Evolutionary conservation across 1,284 basidiomycete genomes (phyloP).

Genomic region (Schizophyllum commune): DNA sequence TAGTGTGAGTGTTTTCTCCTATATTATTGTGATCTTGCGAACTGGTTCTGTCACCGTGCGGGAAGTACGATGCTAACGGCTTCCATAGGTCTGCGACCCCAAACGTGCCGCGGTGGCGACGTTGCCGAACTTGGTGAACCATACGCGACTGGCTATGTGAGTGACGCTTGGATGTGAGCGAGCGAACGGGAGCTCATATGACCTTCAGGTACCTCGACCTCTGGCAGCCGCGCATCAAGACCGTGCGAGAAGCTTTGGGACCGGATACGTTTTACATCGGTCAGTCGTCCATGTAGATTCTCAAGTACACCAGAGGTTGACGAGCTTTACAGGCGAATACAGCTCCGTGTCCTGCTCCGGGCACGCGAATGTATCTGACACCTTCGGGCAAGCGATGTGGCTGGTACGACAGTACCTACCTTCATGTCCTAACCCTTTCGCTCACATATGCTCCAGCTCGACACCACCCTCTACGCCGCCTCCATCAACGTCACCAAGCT

Average conservation of each 20-base stretch:
- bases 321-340: slow-evolving; percentile 32
- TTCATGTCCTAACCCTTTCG: not conserved
- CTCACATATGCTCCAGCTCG: slow-evolving; percentile 22
- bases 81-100: slow-evolving; percentile 37
- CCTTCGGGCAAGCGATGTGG: slow-evolving; percentile 47
- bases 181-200: no score
- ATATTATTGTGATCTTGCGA: no score
- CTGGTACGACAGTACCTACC: slow-evolving; percentile 28
- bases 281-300: slow-evolving; percentile 11
- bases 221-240: slow-evolving; percentile 42
- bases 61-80: no score
- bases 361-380: slow-evolving; percentile 38
- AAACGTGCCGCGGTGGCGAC: slow-evolving; percentile 35
- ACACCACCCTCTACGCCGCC: slow-evolving; percentile 41
- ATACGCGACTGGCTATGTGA: slow-evolving; percentile 39
- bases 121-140: slow-evolving; percentile 42
- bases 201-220: slow-evolving; percentile 42
- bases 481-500: slow-evolving; percentile 44
- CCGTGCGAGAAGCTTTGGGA: slow-evolving; percentile 35
- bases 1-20: no score
- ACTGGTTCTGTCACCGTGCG: no score
- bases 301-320: not conserved
- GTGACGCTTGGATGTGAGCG: no score
- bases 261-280: slow-evolving; percentile 38
- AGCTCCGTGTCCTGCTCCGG: slow-evolving; percentile 47